Base-by-base conservation (phyloP, 805 yeast species). In the Ogataea saltuana region DNA sequence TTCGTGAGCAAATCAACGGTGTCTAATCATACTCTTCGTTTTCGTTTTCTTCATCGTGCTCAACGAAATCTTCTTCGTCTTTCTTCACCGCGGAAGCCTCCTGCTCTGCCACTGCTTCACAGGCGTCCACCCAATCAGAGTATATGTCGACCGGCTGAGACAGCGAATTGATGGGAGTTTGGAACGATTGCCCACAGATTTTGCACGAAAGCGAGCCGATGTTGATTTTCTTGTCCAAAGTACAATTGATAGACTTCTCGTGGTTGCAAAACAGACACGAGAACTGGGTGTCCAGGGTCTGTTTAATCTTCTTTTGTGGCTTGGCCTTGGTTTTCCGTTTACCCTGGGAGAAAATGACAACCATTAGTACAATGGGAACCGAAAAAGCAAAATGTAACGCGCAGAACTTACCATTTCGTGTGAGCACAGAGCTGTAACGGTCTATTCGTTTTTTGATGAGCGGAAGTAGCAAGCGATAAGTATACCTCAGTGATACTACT, bases 51-150 rank as follows among this genome's bases (percentile, higher is more conserved):
- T 54, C 54, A 26, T 53, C 65, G 7, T 33, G 44, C 27, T 25
- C 49, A 6, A 11, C 38, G 13, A n/a, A 20, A 28, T 33, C 38
- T 15, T 53, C 51, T 9, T 47, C 55, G 13, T 52, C 63, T 12
- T 58, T 67, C 12, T 55, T 59, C 13, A 48, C 63, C 33, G 59
- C 42, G 11, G 44, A 51, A 18, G 48, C 55, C 34, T 56, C 61
- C 69, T 83, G 88, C 52, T 85, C 87, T 0, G 91, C 93, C 40
- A 86, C 84, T 25, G 86, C 88, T 57, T 85, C 95, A 67, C 91
- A 86, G 1, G 98, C 98, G 70, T 91, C 99, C 41, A 88, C 88
- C 99, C 99, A 91, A 63, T 91, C 98, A 37, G 95, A 84, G 61
- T 91, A 91, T 12, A 91, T 85, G 67, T 91, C 99, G 31, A 91